phyloP scores from a whole-genome alignment of 306 rosid species.

The Citrullus mucosospermus region DNA sequence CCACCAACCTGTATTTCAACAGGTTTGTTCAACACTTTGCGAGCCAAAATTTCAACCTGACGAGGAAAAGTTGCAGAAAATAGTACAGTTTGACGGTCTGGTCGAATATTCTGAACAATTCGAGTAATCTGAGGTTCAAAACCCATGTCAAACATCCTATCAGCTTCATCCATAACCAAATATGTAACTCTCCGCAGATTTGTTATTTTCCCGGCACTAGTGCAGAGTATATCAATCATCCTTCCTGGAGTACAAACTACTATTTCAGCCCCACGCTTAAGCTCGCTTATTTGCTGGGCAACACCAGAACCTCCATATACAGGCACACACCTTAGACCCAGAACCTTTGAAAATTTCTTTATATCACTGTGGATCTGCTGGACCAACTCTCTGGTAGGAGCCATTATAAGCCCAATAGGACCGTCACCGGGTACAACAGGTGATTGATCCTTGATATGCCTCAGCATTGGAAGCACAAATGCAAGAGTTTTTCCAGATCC shows the following conservation, averaged over 20 bases:
- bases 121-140: slow-evolving; percentile 94
- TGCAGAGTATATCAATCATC: slow-evolving; percentile 93
- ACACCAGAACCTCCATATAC: slow-evolving; percentile 97
- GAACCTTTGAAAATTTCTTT: slow-evolving; percentile 56
- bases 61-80: slow-evolving; percentile 95
- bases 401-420: slow-evolving; percentile 95
- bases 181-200: slow-evolving; percentile 85
- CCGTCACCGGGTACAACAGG: slow-evolving; percentile 87
- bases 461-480: slow-evolving; percentile 88
- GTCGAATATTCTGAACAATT: slow-evolving; percentile 80
- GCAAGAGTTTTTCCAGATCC: slow-evolving; percentile 97
- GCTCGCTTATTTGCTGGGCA: slow-evolving; percentile 94
- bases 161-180: slow-evolving; percentile 96
- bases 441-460: slow-evolving; percentile 97
- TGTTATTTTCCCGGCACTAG: slow-evolving; percentile 86
- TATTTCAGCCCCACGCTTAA: slow-evolving; percentile 93
- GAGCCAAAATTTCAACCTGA: slow-evolving; percentile 84
- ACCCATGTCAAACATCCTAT: slow-evolving; percentile 98
- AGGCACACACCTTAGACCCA: slow-evolving; percentile 83
- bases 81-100: slow-evolving; percentile 83
- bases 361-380: slow-evolving; percentile 92
- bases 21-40: slow-evolving; percentile 69
- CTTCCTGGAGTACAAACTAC: slow-evolving; percentile 97
- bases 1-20: slow-evolving; percentile 94
- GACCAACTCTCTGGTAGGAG: slow-evolving; percentile 94